Evolutionary conservation across 805 yeast species (phyloP), one percentile per base, ranked within the genome.

Genomic region (Cyberlindnera xylosilytica): DNA sequence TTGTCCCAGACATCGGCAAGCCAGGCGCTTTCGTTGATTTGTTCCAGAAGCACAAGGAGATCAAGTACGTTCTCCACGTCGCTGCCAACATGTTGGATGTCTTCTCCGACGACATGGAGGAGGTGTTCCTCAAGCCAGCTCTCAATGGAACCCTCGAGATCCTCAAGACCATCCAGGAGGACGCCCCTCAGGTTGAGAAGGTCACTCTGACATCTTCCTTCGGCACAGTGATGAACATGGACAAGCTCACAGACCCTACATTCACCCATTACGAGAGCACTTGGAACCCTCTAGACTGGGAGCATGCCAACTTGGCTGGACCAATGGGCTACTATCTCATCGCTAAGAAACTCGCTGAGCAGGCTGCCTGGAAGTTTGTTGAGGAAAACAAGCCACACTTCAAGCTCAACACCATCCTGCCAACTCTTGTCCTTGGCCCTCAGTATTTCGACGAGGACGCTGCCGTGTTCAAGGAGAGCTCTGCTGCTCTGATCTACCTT

Each of bases 261-360:
- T 41, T 49, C 13, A 38, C 49, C 22, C 52, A 62, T 48, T 59
- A 60, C 31, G 75, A 71, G 45, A 49, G 56, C 33, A 52, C 57
- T 26, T 71, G 76, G 74, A 65, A 78, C 34, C 73, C 71, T 26
- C 64, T 74, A 29, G 66, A 76, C 12, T 70, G 73, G 69, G 76
- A 73, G 38, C 65, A 69, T 40, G 67, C 69, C 36, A 47, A 54
- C 4, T 48, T 59, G 23, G 13, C 27, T 18, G 35, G 18, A 8
- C 66, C 69, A 1, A 48, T 54, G 6, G 43, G 42, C 24, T 82
- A 78, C 4, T 78, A 79, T 56, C 46, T 71, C 38, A 83, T 75
- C 3, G 75, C 83, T n/a, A 78, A 78, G 60, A 74, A 72, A 32
- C 70, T 73, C 46, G 82, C 83, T 13, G 86, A 81, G 57, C 61